Percentiles rank a stretch among this genome's conserved stretches.
phyloP scores from a whole-genome alignment of 768 basidiomycete genomes.

The Pleurotus giganteus region DNA sequence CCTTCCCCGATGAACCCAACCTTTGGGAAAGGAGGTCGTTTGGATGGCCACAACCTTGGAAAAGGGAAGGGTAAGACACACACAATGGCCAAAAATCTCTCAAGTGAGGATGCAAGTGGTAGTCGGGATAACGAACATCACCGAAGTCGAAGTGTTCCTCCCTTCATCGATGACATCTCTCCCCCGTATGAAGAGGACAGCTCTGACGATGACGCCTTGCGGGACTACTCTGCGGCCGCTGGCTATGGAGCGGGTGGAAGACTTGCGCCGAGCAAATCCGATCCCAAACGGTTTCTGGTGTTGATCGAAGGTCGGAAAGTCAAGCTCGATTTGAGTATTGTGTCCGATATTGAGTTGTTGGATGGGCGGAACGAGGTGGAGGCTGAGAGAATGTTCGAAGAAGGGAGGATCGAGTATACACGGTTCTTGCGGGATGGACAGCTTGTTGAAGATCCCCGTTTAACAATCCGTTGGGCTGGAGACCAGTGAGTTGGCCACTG shows the following conservation, averaged over 20 bases:
- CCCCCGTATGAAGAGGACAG: conserved; percentile 15
- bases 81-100: conserved; percentile 14
- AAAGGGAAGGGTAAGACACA: conserved; percentile 27
- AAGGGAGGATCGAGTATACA: conserved; percentile 62
- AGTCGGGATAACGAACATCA: background rate
- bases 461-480: conserved; percentile 75
- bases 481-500: conserved; percentile 48
- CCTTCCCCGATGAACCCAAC: conserved; percentile 63
- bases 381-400: conserved; percentile 52
- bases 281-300: conserved; percentile 64
- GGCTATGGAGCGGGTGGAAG: conserved; percentile 47
- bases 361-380: conserved; percentile 47
- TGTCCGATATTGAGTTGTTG: conserved; percentile 31
- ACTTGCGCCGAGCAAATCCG: conserved; percentile 55
- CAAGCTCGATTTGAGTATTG: conserved; percentile 74
- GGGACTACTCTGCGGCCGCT: conserved; percentile 18
- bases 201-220: conserved; percentile 23
- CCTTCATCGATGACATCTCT: conserved; percentile 7
- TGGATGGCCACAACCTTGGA: conserved; percentile 17
- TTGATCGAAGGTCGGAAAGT: conserved; percentile 57
- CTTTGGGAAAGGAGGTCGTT: conserved; percentile 46
- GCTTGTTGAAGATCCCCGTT: conserved; percentile 56
- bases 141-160: conserved; percentile 15
- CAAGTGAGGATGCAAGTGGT: conserved; percentile 12
- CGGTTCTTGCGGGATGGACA: conserved; percentile 63